Evolutionary conservation across 495 filamentous ascomycete species (phyloP), one percentile per base, ranked within the genome.

Genomic region (Bathelium albidoporum): DNA sequence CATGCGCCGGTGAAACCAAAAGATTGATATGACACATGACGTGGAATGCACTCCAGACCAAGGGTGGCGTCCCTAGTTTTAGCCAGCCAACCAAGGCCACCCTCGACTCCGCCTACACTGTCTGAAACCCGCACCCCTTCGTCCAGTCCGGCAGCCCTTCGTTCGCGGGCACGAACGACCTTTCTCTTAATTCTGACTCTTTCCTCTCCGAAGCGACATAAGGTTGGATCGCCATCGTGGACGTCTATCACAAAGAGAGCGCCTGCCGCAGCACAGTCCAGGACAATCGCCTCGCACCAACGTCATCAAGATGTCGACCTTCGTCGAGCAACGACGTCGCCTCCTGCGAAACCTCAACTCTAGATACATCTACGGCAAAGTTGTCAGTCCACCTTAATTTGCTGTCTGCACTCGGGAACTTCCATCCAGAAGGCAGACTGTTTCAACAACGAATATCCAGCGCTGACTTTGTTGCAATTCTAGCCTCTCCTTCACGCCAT

Each of bases 401-500:
- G 44, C 39, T 58, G 41, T 26, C 32, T 16, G 16, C 28, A 2
- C 22, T 31, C 44, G 22, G 10, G 18, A 24, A 34, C 31, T 18
- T 39, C 58, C 4, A 14, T 10, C 32, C 45, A 32, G 20, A 28
- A 18, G 12, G 32, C 5, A 12, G n/a, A n/a, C n/a, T 32, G 24
- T 34, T 18, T n/a, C 22, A 44, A 32, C 63, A 53, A 20, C 59
- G 43, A 20, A 32, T 29, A 32, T 29, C 34, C 18, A 29, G 52
- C 20, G 61, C 62, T 67, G 62, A 64, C 44, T 43, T 59, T 10
- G 16, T 18, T 22, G 32, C 36, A 41, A 32, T 16, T 34, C 22
- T 44, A 98, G 94, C 94, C 94, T 69, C 78, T 97, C 34, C 79
- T 97, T 58, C 91, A 97, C 76, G 79, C 84, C 39, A 81, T 95